These are phyloP conservation scores for Leccinellum rugosiceps DNA, from an alignment of 768 basidiomycete species.

Conservation along the genomic window DNA sequence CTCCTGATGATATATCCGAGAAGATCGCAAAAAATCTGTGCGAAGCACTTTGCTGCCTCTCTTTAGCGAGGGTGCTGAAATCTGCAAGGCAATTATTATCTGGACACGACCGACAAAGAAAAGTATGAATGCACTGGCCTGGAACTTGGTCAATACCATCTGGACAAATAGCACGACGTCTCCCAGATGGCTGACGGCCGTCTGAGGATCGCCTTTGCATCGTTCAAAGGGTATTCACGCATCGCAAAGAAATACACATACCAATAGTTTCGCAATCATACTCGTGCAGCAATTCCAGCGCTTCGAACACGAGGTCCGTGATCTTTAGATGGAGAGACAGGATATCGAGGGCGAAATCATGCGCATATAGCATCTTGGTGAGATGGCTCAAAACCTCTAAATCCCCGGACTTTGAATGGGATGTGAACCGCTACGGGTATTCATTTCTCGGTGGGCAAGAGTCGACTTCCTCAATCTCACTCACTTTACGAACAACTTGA, in stretches of 20 bases:
- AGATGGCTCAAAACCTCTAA: conserved; percentile 67
- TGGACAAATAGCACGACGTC: conserved; percentile 78
- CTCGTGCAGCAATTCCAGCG: conserved; percentile 59
- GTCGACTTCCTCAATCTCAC: conserved; percentile 8
- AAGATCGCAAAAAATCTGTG: conserved; percentile 50
- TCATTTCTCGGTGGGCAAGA: background rate
- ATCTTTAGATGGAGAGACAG: conserved; percentile 64
- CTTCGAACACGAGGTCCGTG: conserved; percentile 61
- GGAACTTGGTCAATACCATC: conserved; percentile 59
- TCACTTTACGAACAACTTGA: conserved; percentile 53
- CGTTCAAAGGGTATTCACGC: background rate
- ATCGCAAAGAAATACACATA: conserved; percentile 33
- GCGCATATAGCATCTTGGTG: conserved; percentile 61
- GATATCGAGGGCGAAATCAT: conserved; percentile 62
- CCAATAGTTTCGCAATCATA: conserved; percentile 83
- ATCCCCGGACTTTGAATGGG: conserved; percentile 50
- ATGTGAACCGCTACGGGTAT: conserved; percentile 52
- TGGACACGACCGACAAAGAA: background rate
- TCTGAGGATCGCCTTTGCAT: conserved; percentile 73
- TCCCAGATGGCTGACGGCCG: conserved; percentile 73
- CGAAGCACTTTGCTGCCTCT: conserved; percentile 46
- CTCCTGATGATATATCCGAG: conserved; percentile 39
- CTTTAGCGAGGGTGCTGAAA: conserved; percentile 46
- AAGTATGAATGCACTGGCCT: conserved; percentile 38
- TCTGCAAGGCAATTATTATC: conserved; percentile 35